Evolutionary conservation across 2,329 filamentous ascomycete species (phyloP), one percentile per base, ranked within the genome.

Genomic region (Nigrospora sphaerica): DNA sequence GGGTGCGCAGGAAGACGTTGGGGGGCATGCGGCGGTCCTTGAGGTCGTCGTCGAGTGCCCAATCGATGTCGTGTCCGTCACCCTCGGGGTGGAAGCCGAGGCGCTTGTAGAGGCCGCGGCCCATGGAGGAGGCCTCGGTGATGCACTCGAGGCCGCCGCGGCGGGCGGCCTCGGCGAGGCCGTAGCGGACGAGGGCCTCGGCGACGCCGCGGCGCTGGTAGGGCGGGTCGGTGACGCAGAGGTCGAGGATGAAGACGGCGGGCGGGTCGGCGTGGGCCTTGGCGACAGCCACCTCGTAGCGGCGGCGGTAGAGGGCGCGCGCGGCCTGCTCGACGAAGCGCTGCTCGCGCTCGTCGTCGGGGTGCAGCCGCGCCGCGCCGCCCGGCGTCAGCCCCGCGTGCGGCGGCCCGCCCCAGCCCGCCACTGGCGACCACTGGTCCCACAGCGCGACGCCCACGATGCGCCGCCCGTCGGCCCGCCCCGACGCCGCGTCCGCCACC

Each of bases 381-480:
- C 68, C 57, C 32, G 63, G 45, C 0, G 45, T 54, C 7, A 47
- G 43, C 44, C 51, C 54, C 3, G 72, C 53, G 17, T 69, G 62
- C 1, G 62, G 68, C 19, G 48, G 50, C 23, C 73, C 69, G 12
- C 78, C 78, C 42, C 68, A 56, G 12, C 75, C 77, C 2, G 67
- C 62, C 0, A 78, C 67, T 7, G 64, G 58, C 0, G 77, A 80
- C 0, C 65, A 58, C 51, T 81, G 78, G 10, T 64, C 54, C 78
- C 78, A 82, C 46, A 80, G 72, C 3, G 78, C 75, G 28, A 75
- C 49, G 14, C 78, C 78, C 11, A 64, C 77, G n/a, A 79, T 63
- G 10, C 52, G 44, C 36, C 59, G 60, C 9, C 32, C 17, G 4
- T 36, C 32, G 23, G 44, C 38, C 6, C 48, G 48, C 6, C 44